Evolutionary conservation across 805 yeast genomes (phyloP), one percentile per base, ranked within the genome.

Genomic region (Suhomyces emberorum): DNA sequence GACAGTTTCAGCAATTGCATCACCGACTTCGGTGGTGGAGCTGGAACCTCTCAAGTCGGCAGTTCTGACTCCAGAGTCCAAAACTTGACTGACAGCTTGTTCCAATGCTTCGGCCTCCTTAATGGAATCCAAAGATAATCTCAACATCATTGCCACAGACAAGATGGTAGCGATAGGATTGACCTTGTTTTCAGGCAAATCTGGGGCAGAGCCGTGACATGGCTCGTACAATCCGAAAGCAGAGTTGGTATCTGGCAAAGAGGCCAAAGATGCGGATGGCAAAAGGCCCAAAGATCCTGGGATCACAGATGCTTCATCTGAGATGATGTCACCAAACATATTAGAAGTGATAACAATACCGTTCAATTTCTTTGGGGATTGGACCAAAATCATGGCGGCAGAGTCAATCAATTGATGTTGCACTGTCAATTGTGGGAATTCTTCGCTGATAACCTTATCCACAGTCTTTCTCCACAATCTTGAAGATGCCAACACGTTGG

Each of bases 161-260:
- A 93, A 75, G 51, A 91, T 89, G 16, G 97, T 87, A 35, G 98
- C 98, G 39, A 91, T 66, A 35, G 98, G 98, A 67, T 91, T 91
- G 41, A 89, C 98, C 68, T 86, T 83, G 60, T 88, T 87, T 42
- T 67, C 70, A 35, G 82, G 81, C 57, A 91, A 78, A 63, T 91
- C 98, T 35, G 98, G 98, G 23, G 98, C 98, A 31, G 96, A 83
- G 32, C 98, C 98, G 61, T 91, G 98, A 59, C 97, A 91, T 48
- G 98, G 98, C 70, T 93, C 98, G 61, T 93, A 93, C 47, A 93
- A 72, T 41, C 98, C 98, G 58, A 93, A 89, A 1, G 98, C 98
- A 34, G 76, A 70, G 73, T 89, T 89, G 26, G 91, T 79, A 64
- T 91, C 96, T 36, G 98, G 98, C 57, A 93, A 74, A n/a, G 97